Evolutionary conservation across 2,329 filamentous ascomycete genomes (phyloP).

Genomic region (Calonectria crousiana): DNA sequence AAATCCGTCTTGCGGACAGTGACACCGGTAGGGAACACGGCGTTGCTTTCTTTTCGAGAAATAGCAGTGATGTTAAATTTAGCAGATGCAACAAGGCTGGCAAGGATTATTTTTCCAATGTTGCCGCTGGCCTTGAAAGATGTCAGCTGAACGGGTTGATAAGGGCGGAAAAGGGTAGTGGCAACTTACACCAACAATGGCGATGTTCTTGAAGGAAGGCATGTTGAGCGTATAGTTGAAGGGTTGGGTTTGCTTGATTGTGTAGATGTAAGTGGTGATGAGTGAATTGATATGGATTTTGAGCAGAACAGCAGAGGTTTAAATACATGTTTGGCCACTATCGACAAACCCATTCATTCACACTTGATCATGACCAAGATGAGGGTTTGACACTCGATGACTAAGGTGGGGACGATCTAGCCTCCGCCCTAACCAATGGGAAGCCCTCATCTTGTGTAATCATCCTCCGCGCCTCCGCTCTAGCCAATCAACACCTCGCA

Average conservation of each 20-base stretch:
- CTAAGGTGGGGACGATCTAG: background rate
- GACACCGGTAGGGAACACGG: conserved; percentile 16
- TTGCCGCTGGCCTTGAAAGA: conserved; percentile 30
- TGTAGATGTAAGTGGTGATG: background rate
- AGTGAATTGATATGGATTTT: background rate
- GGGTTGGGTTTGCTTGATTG: background rate
- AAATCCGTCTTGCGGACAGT: conserved; percentile 30
- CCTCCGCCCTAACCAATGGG: conserved; percentile 30
- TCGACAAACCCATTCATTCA: background rate
- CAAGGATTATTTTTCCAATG: conserved; percentile 31
- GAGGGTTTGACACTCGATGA: background rate
- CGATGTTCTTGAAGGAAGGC: conserved; percentile 14
- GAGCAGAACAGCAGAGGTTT: background rate
- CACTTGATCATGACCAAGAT: background rate
- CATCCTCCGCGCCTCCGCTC: background rate
- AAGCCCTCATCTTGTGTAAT: background rate
- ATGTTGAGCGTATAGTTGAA: background rate
- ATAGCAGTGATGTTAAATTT: conserved; percentile 28
- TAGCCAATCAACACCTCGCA: background rate
- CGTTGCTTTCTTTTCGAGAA: conserved; percentile 24
- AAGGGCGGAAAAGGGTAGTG: background rate
- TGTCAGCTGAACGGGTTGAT: background rate
- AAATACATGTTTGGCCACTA: background rate
- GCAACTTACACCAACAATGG: conserved; percentile 17
- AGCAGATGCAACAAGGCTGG: conserved; percentile 17